Conservation (phyloP, 148 eudicot species). For the Spergularia marina region DNA sequence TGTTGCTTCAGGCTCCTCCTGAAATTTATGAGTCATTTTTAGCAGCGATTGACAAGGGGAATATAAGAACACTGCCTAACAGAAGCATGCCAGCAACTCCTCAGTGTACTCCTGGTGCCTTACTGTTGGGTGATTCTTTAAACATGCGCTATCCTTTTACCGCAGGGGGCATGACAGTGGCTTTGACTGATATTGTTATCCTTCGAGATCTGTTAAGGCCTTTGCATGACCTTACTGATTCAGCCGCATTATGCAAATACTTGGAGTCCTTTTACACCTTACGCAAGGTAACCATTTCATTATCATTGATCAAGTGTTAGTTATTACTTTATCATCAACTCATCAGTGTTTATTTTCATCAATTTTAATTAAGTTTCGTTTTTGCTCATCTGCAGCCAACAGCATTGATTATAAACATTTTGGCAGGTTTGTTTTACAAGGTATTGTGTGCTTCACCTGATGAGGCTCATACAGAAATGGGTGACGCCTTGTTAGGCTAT, state of each 20-base stretch:
- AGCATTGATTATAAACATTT: conserved; percentile 69
- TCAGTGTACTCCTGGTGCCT: conserved; percentile 68
- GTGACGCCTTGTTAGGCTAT: conserved; percentile 73
- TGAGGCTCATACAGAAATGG: conserved; percentile 68
- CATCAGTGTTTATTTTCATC: too few species aligned
- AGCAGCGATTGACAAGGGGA: conserved; percentile 64
- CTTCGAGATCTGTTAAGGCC: conserved; percentile 65
- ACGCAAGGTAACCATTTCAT: conserved; percentile 50
- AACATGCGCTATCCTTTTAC: conserved; percentile 86
- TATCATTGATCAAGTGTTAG: too few species aligned
- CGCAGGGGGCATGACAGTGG: conserved; percentile 91
- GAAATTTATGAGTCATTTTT: conserved; percentile 59
- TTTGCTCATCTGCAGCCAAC: conserved; percentile 54
- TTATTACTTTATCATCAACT: too few species aligned
- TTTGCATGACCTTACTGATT: conserved; percentile 48
- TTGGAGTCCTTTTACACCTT: conserved; percentile 70
- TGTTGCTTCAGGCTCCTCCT: conserved; percentile 52
- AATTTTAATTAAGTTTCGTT: not conserved
- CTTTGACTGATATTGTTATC: conserved; percentile 63
- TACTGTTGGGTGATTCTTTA: conserved; percentile 76
- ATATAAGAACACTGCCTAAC: conserved; percentile 66
- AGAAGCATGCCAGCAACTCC: conserved; percentile 80
- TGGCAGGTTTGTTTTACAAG: conserved; percentile 73
- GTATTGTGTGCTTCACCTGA: conserved; percentile 74
- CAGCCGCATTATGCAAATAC: conserved; percentile 46